phyloP scores from a whole-genome alignment of 2,329 filamentous ascomycete genomes.

The Capronia epimyces region DNA sequence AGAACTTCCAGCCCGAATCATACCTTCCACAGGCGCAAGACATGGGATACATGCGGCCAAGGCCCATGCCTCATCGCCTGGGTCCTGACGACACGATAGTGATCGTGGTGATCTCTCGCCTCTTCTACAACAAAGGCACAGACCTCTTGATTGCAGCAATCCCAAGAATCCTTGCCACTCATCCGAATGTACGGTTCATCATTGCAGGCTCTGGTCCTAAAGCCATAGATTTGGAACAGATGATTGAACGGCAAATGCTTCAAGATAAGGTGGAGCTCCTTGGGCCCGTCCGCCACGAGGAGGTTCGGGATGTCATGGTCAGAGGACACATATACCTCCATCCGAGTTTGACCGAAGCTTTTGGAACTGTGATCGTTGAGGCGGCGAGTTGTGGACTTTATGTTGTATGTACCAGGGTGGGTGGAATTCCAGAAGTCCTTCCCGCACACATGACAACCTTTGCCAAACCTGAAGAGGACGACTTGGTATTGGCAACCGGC shows the following conservation, averaged over 20 bases:
- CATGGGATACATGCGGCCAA: conserved; percentile 27
- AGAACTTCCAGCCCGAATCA: conserved; percentile 78
- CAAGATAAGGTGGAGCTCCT: conserved; percentile 92
- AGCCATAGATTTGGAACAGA: conserved; percentile 95
- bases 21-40: conserved; percentile 44
- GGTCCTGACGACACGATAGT: conserved; percentile 83
- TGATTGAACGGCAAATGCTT: conserved; percentile 89
- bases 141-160: conserved; percentile 96
- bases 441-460: conserved; percentile 97
- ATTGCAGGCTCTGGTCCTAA: conserved; percentile 95
- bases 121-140: conserved; percentile 98
- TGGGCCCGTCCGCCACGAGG: conserved; percentile 87
- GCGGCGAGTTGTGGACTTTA: conserved; percentile 93
- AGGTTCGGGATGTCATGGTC: conserved; percentile 96
- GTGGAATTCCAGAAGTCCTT: conserved; percentile 92
- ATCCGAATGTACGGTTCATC: conserved; percentile 92
- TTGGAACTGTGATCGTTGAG: conserved; percentile 96
- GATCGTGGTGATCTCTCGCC: conserved; percentile 91
- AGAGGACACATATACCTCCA: conserved; percentile 94
- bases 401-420: conserved; percentile 92
- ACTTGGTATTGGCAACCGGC: conserved; percentile 82
- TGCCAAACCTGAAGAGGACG: conserved; percentile 92
- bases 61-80: conserved; percentile 59
- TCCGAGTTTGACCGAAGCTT: conserved; percentile 90
- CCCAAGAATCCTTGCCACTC: conserved; percentile 78